Percentiles rank a stretch among this genome's conserved stretches.
phyloP scores from a whole-genome alignment of 257 asterid genomes.

The Gynochthodes officinalis region DNA sequence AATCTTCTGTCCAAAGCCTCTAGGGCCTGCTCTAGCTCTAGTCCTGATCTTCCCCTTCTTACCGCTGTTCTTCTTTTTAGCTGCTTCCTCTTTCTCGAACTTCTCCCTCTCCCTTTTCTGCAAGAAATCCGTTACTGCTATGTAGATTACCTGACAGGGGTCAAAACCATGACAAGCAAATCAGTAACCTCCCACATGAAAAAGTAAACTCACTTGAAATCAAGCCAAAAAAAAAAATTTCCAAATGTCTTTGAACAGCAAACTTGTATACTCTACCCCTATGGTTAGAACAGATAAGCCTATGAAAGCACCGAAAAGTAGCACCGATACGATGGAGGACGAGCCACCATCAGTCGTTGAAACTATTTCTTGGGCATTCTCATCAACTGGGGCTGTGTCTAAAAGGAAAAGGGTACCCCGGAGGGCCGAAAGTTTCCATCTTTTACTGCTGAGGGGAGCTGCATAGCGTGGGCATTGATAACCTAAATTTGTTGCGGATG shows the following conservation, averaged over 20 bases:
- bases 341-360: slow-evolving; percentile 40
- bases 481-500: slow-evolving; percentile 9
- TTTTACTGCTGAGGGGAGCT: slow-evolving; percentile 23
- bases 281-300: slow-evolving; percentile 72
- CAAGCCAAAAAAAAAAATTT: background rate
- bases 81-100: slow-evolving; percentile 74
- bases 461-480: slow-evolving; percentile 17
- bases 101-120: slow-evolving; percentile 76
- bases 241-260: background rate
- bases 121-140: slow-evolving; percentile 81
- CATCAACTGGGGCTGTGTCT: slow-evolving; percentile 47
- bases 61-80: slow-evolving; percentile 50
- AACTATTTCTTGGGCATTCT: slow-evolving; percentile 44
- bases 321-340: slow-evolving; percentile 40
- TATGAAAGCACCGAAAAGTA: slow-evolving; percentile 60
- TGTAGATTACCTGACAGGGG: slow-evolving; percentile 61
- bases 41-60: slow-evolving; percentile 47
- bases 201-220: background rate
- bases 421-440: slow-evolving; percentile 35
- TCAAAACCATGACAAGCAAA: slow-evolving; percentile 7
- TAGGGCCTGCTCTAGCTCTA: slow-evolving; percentile 57
- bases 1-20: slow-evolving; percentile 84
- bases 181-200: slow-evolving; percentile 18
- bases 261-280: slow-evolving; percentile 42
- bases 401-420: slow-evolving; percentile 36